These are phyloP conservation scores for Yamadazyma dendronema DNA, from an alignment of 1,139 yeast genomes.

Conservation along the genomic window DNA sequence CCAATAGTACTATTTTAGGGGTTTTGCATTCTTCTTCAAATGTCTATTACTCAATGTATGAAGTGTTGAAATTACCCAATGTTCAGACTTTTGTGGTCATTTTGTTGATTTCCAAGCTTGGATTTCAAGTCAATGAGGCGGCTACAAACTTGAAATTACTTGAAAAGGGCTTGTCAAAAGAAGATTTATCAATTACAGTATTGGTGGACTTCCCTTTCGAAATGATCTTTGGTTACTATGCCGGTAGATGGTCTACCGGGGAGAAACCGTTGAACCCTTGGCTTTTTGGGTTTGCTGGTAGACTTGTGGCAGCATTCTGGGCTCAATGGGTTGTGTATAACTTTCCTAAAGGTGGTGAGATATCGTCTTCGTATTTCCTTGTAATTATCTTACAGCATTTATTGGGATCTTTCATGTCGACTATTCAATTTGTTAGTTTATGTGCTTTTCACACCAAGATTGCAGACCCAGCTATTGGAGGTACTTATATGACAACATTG, in stretches of 20 bases:
- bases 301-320: constrained; percentile 69
- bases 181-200: constrained; percentile 90
- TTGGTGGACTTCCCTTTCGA: constrained; percentile 95
- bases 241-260: constrained; percentile 92
- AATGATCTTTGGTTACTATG: constrained; percentile 89
- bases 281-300: constrained; percentile 86
- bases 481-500: constrained; percentile 95
- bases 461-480: constrained; percentile 95
- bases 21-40: constrained; percentile 28
- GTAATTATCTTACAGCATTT: constrained; percentile 79
- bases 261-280: constrained; percentile 76
- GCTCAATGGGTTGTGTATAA: constrained; percentile 72
- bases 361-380: constrained; percentile 52
- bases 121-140: constrained; percentile 94
- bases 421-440: constrained; percentile 91
- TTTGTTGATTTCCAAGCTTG: constrained; percentile 80
- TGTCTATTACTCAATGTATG: constrained; percentile 76
- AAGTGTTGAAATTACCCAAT: constrained; percentile 72
- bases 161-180: constrained; percentile 93
- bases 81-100: constrained; percentile 73
- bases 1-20: constrained; percentile 20
- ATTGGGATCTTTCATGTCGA: constrained; percentile 86
- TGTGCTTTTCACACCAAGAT: constrained; percentile 94
- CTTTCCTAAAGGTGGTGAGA: constrained; percentile 63
- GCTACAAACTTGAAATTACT: constrained; percentile 88